Conservation (phyloP, 495 filamentous ascomycete genomes). For the Thermothielavioides terrestris region DNA sequence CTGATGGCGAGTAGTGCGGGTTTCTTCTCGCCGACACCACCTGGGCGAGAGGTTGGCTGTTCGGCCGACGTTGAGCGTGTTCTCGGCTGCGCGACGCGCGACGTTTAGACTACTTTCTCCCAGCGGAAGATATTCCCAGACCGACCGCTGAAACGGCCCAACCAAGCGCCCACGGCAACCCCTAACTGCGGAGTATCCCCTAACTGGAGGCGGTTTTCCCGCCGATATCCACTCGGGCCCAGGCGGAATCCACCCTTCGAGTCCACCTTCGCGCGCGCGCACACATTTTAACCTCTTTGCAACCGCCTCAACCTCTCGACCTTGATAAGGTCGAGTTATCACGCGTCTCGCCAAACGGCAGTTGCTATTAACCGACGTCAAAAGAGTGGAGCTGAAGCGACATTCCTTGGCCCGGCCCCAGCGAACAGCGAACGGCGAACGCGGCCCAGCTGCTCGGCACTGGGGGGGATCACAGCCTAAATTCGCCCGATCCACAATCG, state of each 20-base stretch:
- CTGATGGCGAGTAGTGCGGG: neutral
- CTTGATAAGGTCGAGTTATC: neutral
- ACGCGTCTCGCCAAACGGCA: neutral
- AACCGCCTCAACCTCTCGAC: neutral
- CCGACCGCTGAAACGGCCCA: neutral
- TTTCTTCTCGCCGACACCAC: neutral
- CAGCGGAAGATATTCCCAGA: neutral
- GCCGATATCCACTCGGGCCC: no score
- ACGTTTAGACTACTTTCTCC: neutral
- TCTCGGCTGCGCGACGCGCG: no score
- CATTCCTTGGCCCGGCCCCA: constrained; percentile 4
- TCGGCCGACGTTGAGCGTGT: no score
- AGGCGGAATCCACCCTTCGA: neutral
- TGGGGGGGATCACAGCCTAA: constrained; percentile 15
- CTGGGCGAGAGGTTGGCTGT: no score
- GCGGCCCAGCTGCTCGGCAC: constrained; percentile 8
- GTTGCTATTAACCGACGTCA: constrained; percentile 3
- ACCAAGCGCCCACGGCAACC: neutral
- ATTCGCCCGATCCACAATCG: constrained; percentile 15
- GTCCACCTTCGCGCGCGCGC: neutral
- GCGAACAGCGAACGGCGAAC: no score
- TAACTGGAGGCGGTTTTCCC: no score
- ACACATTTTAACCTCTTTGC: neutral
- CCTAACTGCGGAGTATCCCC: neutral
- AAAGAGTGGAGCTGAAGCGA: constrained; percentile 10